A percentile compares a stretch with the other conserved stretches of the same genome.
Conservation (phyloP, 331 rosid genomes). For the Pyracantha coccinea region DNA sequence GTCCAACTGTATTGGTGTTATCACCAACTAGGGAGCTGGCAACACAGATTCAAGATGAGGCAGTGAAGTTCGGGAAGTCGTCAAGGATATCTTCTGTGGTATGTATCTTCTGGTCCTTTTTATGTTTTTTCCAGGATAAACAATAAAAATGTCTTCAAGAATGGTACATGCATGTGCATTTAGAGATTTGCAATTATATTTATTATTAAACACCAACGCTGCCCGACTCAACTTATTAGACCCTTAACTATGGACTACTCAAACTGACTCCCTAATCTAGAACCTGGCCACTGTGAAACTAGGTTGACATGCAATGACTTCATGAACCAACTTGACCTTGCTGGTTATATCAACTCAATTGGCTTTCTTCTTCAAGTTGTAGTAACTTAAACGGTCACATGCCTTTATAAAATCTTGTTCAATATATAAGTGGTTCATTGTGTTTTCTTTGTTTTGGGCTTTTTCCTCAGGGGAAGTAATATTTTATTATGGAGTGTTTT, state of each 20-base stretch:
- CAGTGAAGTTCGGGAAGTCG: constrained; percentile 86
- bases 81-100: constrained; percentile 79
- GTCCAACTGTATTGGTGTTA: constrained; percentile 80
- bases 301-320: no score
- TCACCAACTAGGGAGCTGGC: constrained; percentile 99
- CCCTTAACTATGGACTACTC: not conserved
- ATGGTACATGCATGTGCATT: not conserved
- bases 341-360: no score
- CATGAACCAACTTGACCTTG: no score
- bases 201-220: not conserved
- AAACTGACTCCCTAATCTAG: no score
- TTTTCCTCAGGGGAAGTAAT: no score
- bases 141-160: not conserved
- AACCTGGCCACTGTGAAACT: no score
- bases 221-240: not conserved
- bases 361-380: no score
- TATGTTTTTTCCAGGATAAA: not conserved
- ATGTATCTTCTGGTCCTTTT: constrained; percentile 16
- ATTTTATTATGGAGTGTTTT: no score
- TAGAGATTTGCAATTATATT: not conserved
- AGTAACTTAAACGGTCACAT: no score
- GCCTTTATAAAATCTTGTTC: no score
- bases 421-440: no score
- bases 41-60: constrained; percentile 96
- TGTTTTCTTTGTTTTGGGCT: no score